Conservation (phyloP, 306 rosid species). For the Malus orientalis region DNA sequence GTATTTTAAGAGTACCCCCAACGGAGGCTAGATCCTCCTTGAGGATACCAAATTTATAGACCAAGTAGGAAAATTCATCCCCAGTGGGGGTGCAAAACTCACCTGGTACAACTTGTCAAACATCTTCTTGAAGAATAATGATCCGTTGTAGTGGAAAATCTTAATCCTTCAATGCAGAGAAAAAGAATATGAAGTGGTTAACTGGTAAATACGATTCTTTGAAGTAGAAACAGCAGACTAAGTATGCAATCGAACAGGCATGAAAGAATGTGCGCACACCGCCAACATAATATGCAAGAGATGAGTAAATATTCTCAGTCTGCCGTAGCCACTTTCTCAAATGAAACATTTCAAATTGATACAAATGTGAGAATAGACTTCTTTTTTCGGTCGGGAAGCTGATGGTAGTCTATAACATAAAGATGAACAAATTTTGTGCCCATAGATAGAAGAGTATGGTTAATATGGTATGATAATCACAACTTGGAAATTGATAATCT, state of each 20-base stretch:
- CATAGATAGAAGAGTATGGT: constrained; percentile 1
- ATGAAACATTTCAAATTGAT: not conserved
- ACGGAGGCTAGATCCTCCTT: too few species aligned
- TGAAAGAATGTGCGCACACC: not conserved
- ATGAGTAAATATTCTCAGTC: not conserved
- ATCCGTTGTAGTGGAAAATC: constrained; percentile 75
- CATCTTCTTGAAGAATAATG: constrained; percentile 78
- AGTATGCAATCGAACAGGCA: not conserved
- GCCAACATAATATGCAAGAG: not conserved
- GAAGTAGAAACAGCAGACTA: not conserved
- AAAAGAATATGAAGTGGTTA: not conserved
- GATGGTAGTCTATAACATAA: not conserved
- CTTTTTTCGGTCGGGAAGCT: too few species aligned
- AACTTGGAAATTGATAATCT: not conserved
- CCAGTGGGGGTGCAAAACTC: not conserved
- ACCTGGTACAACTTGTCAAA: constrained; percentile 93
- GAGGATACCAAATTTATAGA: too few species aligned
- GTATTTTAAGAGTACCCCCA: not conserved
- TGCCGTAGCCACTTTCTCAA: not conserved
- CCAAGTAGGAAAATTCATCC: too few species aligned
- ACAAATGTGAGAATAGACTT: constrained; percentile 7
- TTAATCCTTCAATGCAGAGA: constrained; percentile 49
- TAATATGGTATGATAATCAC: not conserved
- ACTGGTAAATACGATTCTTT: not conserved
- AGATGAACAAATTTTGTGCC: not conserved